Evolutionary conservation across 305 asterid species (phyloP).

Genomic region (Rubia peregrina): DNA sequence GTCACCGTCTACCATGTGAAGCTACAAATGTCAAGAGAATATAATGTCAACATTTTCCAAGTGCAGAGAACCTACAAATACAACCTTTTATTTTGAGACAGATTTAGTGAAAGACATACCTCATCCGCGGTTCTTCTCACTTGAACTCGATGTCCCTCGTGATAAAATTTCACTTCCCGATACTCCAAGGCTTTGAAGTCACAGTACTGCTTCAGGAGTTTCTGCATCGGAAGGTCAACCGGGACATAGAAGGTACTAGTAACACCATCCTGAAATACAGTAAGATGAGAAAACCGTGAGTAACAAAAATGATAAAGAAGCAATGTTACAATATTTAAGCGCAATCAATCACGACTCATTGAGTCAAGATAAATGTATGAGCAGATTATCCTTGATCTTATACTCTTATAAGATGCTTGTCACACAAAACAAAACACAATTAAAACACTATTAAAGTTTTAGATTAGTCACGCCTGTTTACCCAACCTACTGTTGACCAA

Average conservation of each 20-base stretch:
- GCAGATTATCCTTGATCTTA: neutral
- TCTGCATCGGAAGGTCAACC: neutral
- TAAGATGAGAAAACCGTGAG: no score
- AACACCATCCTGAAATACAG: neutral
- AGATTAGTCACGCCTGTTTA: neutral
- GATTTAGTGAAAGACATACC: neutral
- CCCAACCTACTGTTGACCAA: neutral
- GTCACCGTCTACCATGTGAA: constrained; percentile 10
- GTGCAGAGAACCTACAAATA: neutral
- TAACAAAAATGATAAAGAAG: no score
- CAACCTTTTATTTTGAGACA: no score
- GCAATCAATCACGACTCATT: neutral
- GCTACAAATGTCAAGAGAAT: neutral
- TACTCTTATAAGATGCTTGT: no score
- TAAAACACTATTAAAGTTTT: no score
- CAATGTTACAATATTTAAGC: no score
- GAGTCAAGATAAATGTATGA: neutral
- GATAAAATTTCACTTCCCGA: neutral
- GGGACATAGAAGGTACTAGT: neutral
- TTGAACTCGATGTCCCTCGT: neutral
- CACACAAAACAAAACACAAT: neutral
- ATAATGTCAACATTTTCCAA: neutral
- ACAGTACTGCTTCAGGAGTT: neutral
- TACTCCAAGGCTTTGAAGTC: neutral
- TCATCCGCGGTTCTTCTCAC: constrained; percentile 3